These are phyloP conservation scores for Lophiotrema nucula DNA, from an alignment of 495 filamentous ascomycete species.

Conservation along the genomic window DNA sequence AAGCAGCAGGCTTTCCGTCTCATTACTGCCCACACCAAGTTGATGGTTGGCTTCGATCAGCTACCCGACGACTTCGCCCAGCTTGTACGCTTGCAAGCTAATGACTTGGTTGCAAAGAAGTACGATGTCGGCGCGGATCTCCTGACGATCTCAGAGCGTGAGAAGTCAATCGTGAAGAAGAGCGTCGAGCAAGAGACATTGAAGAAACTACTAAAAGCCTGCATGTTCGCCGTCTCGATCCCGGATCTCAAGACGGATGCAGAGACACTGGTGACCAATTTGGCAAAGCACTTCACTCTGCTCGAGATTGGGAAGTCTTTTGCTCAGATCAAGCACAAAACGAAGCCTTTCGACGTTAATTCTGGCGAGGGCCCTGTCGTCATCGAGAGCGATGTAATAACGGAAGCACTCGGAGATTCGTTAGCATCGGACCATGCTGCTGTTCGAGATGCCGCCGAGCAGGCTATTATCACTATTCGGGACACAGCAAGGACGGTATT, in stretches of 20 bases:
- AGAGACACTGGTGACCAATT: conserved; percentile 67
- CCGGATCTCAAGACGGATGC: conserved; percentile 75
- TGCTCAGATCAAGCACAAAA: conserved; percentile 67
- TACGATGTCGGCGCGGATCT: conserved; percentile 60
- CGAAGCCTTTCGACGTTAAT: conserved; percentile 74
- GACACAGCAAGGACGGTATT: conserved; percentile 79
- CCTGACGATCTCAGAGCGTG: conserved; percentile 69
- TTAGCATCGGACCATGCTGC: conserved; percentile 76
- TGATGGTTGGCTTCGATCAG: conserved; percentile 82
- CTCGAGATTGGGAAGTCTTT: conserved; percentile 84
- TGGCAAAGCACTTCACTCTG: conserved; percentile 86
- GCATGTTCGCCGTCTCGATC: conserved; percentile 80
- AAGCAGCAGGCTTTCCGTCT: conserved; percentile 89
- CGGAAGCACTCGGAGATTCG: conserved; percentile 83
- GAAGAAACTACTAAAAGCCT: conserved; percentile 83
- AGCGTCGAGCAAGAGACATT: conserved; percentile 74
- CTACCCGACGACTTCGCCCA: conserved; percentile 86
- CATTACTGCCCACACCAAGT: conserved; percentile 81
- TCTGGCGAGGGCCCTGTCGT: conserved; percentile 82
- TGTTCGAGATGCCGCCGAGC: conserved; percentile 81
- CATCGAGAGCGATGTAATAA: conserved; percentile 80
- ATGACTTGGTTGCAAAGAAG: conserved; percentile 73
- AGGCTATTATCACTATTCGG: conserved; percentile 71
- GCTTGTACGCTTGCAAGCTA: conserved; percentile 80
- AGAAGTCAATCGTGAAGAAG: conserved; percentile 82